phyloP scores from a whole-genome alignment of 495 filamentous ascomycete genomes.

The Penicillium egyptiacum region DNA sequence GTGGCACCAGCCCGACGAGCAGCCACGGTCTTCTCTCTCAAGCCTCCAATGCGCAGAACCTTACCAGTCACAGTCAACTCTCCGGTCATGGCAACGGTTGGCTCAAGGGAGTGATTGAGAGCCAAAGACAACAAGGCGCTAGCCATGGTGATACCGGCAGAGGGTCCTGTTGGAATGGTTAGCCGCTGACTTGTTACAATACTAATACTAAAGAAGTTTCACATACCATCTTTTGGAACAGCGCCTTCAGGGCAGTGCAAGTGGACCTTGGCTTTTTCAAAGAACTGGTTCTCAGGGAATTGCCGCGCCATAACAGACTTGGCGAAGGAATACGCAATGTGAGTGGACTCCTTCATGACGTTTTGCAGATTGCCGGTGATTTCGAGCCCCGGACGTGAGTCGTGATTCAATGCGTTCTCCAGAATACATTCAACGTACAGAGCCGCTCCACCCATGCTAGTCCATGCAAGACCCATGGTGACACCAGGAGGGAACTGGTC shows the following conservation, averaged over 20 bases:
- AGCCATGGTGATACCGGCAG: slow-evolving; percentile 96
- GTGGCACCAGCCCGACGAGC: slow-evolving; percentile 90
- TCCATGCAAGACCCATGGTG: slow-evolving; percentile 98
- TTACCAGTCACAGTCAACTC: slow-evolving; percentile 98
- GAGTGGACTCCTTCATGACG: slow-evolving; percentile 96
- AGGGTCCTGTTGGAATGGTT: slow-evolving; percentile 57
- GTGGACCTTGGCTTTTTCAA: slow-evolving; percentile 94
- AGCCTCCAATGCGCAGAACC: slow-evolving; percentile 90
- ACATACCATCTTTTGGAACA: slow-evolving; percentile 85
- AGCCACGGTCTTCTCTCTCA: slow-evolving; percentile 98
- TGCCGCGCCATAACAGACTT: slow-evolving; percentile 81
- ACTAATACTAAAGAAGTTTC: neutral
- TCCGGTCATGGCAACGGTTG: slow-evolving; percentile 96
- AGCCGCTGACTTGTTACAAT: slow-evolving; percentile 9
- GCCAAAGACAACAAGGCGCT: slow-evolving; percentile 85
- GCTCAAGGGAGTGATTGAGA: slow-evolving; percentile 72
- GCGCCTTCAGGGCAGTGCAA: slow-evolving; percentile 97
- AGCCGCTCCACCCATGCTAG: slow-evolving; percentile 93
- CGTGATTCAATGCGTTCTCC: slow-evolving; percentile 69
- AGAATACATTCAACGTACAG: slow-evolving; percentile 97
- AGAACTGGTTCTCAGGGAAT: slow-evolving; percentile 89
- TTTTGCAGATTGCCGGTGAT: slow-evolving; percentile 92
- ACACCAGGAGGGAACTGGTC: slow-evolving; percentile 95
- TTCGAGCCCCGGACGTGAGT: slow-evolving; percentile 75
- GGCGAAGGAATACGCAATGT: slow-evolving; percentile 93